Evolutionary conservation across 164 flowering plant genomes (phyloP).

Genomic region (Brasenia schreberi): DNA sequence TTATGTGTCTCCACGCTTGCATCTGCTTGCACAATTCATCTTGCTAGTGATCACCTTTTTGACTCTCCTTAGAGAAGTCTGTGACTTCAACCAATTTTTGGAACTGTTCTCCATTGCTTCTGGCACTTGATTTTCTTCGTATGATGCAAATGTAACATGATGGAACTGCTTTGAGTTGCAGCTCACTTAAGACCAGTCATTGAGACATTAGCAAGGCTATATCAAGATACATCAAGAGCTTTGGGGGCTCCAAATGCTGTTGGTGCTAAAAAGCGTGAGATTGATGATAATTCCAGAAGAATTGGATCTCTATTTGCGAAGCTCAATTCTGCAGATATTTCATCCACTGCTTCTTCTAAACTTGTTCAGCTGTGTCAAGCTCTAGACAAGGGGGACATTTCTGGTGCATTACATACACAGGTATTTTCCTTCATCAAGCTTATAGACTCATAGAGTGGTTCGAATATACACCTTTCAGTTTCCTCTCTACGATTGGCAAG

Average conservation of each 20-base stretch:
- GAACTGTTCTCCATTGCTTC: background rate
- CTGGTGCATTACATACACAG: constrained; percentile 78
- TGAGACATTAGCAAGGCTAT: constrained; percentile 66
- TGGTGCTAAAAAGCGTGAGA: constrained; percentile 81
- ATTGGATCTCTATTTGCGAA: constrained; percentile 84
- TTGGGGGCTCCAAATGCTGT: constrained; percentile 80
- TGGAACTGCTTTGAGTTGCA: constrained; percentile 10
- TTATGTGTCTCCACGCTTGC: background rate
- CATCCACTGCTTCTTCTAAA: constrained; percentile 76
- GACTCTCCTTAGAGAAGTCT: no score
- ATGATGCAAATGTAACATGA: background rate
- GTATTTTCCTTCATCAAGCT: constrained; percentile 14
- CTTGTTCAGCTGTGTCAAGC: constrained; percentile 86
- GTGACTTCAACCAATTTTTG: background rate
- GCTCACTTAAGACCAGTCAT: constrained; percentile 78
- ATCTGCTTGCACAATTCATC: background rate
- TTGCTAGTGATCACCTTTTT: no score
- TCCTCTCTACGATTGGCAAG: no score
- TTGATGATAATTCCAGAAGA: constrained; percentile 91
- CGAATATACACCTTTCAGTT: no score
- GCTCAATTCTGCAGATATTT: constrained; percentile 81
- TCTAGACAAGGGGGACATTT: constrained; percentile 63
- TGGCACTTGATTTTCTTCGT: background rate
- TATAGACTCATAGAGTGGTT: no score
- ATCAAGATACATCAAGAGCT: constrained; percentile 81